Evolutionary conservation across 2,329 filamentous ascomycete species (phyloP).

Genomic region (Xylariales sp.): DNA sequence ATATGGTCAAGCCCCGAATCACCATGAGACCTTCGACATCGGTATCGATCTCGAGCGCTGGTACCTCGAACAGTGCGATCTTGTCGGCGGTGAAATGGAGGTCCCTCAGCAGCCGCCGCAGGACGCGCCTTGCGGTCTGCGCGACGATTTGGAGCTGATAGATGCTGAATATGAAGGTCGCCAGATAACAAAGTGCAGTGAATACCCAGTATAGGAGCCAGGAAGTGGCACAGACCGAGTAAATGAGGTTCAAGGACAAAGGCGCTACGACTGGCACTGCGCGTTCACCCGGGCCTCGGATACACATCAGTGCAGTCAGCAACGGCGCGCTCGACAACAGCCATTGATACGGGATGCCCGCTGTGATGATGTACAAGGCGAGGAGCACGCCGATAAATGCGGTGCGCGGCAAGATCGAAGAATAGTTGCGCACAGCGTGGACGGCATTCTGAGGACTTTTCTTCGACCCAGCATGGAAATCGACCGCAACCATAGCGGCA

Average conservation of each 20-base stretch:
- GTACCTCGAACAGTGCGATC: constrained; percentile 35
- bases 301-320: not conserved
- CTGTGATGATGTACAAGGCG: too few relatives aligned
- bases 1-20: constrained; percentile 47
- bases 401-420: too few relatives aligned
- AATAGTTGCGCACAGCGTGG: too few relatives aligned
- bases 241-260: constrained; percentile 42
- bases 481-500: too few relatives aligned
- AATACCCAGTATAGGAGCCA: constrained; percentile 46
- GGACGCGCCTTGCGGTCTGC: not conserved
- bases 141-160: constrained; percentile 33
- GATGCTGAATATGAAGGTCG: constrained; percentile 35
- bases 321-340: not conserved
- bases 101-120: constrained; percentile 30
- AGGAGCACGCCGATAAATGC: too few relatives aligned
- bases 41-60: constrained; percentile 50
- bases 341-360: too few relatives aligned
- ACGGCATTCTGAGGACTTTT: too few relatives aligned
- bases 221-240: constrained; percentile 43
- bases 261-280: too few relatives aligned
- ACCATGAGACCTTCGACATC: constrained; percentile 48
- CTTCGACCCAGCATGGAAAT: too few relatives aligned
- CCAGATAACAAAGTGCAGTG: constrained; percentile 32
- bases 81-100: constrained; percentile 47
- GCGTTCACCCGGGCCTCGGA: too few relatives aligned